Percentiles rank a stretch among this genome's conserved stretches.
These are phyloP conservation scores for Tolypocladium album DNA, from an alignment of 2,329 filamentous ascomycete species.

Conservation along the genomic window DNA sequence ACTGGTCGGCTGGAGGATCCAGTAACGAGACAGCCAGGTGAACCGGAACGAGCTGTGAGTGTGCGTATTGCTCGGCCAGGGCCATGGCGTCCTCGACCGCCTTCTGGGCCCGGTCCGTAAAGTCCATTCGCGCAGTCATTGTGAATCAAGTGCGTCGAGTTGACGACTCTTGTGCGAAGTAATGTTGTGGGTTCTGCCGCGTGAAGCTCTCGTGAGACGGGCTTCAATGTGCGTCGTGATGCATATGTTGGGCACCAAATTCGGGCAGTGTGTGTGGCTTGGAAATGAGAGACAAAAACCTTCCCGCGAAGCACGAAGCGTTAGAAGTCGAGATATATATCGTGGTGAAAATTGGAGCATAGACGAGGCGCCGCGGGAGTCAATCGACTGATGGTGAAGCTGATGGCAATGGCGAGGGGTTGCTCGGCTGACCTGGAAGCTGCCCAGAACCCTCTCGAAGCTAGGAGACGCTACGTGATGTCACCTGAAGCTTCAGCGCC, in stretches of 20 bases:
- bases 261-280: neutral
- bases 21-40: constrained; percentile 80
- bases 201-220: neutral
- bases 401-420: constrained; percentile 1
- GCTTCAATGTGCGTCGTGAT: neutral
- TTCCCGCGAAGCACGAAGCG: neutral
- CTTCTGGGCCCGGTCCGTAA: constrained; percentile 87
- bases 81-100: constrained; percentile 81
- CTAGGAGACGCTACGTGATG: constrained; percentile 20
- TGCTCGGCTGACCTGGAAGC: constrained; percentile 11
- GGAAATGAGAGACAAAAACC: neutral
- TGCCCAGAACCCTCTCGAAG: constrained; percentile 20
- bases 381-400: neutral
- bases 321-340: neutral
- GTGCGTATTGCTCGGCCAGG: constrained; percentile 79
- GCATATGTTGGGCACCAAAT: constrained; percentile 1
- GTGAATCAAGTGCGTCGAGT: constrained; percentile 13
- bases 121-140: constrained; percentile 75
- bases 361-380: neutral
- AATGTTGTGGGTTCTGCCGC: neutral
- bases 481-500: constrained; percentile 13
- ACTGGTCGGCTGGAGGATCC: constrained; percentile 63
- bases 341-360: neutral
- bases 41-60: constrained; percentile 81
- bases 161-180: neutral